Evolutionary conservation across 495 filamentous ascomycete species (phyloP).

Genomic region (Neurospora sp.): DNA sequence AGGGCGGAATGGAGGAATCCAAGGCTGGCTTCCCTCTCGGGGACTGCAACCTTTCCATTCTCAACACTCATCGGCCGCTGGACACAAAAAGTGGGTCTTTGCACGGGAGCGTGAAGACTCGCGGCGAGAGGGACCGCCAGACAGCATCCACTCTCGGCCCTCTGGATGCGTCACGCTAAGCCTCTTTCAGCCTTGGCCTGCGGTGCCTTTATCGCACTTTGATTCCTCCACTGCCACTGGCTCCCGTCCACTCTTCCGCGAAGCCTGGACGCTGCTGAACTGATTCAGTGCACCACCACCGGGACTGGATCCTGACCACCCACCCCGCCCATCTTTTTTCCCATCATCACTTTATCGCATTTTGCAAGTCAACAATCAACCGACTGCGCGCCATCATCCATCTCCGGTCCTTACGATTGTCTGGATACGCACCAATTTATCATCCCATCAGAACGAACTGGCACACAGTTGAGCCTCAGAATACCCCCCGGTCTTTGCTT

Average conservation of each 20-base stretch:
- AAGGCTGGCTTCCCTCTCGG: not conserved
- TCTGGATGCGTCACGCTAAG: constrained; percentile 11
- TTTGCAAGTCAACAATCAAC: not conserved
- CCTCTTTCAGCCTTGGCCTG: constrained; percentile 6
- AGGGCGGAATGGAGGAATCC: not conserved
- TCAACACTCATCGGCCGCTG: not conserved
- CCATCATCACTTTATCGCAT: not conserved
- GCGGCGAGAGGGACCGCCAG: not conserved
- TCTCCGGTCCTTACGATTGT: not conserved
- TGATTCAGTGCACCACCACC: not conserved
- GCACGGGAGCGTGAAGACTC: not conserved
- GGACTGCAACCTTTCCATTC: constrained; percentile 7
- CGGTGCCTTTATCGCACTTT: not conserved
- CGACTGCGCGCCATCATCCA: not conserved
- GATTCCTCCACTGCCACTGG: not conserved
- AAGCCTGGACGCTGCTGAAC: not conserved
- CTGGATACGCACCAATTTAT: not conserved
- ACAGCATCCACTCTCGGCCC: not conserved
- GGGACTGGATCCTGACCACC: not conserved
- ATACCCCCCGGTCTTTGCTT: not conserved
- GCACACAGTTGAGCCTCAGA: not conserved
- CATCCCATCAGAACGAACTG: not conserved
- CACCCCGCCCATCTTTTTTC: not conserved
- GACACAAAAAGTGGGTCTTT: not conserved
- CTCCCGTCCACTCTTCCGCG: not conserved